Evolutionary conservation across 1,139 yeast species (phyloP).

Genomic region (Kluyveromyces sp.): DNA sequence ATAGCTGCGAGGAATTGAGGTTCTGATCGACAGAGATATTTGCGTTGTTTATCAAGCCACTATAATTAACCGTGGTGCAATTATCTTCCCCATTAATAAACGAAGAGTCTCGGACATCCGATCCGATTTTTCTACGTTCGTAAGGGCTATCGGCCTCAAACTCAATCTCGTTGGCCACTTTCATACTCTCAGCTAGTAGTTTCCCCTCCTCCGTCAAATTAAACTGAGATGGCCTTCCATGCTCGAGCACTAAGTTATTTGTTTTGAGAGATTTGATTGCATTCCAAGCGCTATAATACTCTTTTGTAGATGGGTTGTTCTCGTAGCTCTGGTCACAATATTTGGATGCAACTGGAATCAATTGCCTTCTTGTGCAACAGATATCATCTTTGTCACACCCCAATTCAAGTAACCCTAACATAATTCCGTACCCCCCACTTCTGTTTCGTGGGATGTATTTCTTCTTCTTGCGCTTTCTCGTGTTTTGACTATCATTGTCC

Average conservation of each 20-base stretch:
- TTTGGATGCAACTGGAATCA: constrained; percentile 49
- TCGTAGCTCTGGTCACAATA: constrained; percentile 63
- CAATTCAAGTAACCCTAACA: constrained; percentile 52
- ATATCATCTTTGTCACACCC: constrained; percentile 48
- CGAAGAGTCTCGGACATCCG: constrained; percentile 4
- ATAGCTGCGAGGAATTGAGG: constrained; percentile 2
- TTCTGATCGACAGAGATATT: constrained; percentile 2
- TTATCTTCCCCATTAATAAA: constrained; percentile 7
- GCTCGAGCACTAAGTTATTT: constrained; percentile 49
- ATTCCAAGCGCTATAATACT: constrained; percentile 74
- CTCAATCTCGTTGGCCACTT: constrained; percentile 37
- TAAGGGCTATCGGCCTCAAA: constrained; percentile 26
- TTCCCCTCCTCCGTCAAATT: constrained; percentile 68
- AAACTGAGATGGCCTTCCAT: constrained; percentile 58
- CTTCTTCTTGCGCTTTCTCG: constrained; percentile 32
- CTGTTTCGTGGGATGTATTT: constrained; percentile 69
- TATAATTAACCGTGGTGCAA: constrained; percentile 22
- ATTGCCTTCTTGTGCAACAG: constrained; percentile 46
- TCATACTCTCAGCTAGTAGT: constrained; percentile 53
- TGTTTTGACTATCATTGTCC: constrained; percentile 9
- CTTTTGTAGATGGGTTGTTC: constrained; percentile 53
- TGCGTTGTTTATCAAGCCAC: constrained; percentile 12
- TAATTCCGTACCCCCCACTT: constrained; percentile 83
- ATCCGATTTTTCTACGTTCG: constrained; percentile 8
- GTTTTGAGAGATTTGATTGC: constrained; percentile 57